Evolutionary conservation across 2,329 filamentous ascomycete genomes (phyloP), one percentile per base, ranked within the genome.

Genomic region (Colletotrichum sp.): DNA sequence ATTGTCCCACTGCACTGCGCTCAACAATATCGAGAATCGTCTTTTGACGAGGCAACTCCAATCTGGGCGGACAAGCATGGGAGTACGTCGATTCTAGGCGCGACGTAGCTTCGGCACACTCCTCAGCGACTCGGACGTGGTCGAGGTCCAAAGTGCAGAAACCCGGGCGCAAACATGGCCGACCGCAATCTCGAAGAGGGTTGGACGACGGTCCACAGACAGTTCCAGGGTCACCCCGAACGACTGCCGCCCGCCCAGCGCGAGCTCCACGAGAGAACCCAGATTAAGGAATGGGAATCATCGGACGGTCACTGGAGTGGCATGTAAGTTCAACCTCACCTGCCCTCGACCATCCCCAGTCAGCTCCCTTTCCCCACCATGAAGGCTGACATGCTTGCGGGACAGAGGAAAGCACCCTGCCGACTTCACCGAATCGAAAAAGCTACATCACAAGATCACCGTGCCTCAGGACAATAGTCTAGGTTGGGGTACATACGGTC

Each of bases 401-500:
- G 32, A 25, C 59, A 82, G 81, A 60, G 82, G 82, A 16, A 83
- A 83, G 67, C 81, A 83, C 9, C 68, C 44, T 52, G n/a, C 78
- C 39, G 79, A 81, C 69, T 78, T 79, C 52, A 63, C 77, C 72
- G 80, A 83, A 64, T 80, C 82, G 4, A 81, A 81, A 57, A 80
- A 81, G 74, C 65, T 83, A 4, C 82, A 83, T 60, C 28, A 63
- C 15, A 80, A 79, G 34, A 78, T 83, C 78, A 32, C 65, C 6
- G 68, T 68, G 15, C 80, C 79, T 63, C 74, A 77, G 44, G 78
- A 75, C 67, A 79, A 82, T 61, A 82, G 85, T n/a, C 81, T 89
- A 12, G 87, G 87, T n/a, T 80, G 78, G 60, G 87, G 87, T 34
- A 83, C 83, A 22, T 87, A 85, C 79, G 87, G 87, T 59, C 79